These are phyloP conservation scores for Fusarium setosum DNA, from an alignment of 2,329 filamentous ascomycete species.

Conservation along the genomic window DNA sequence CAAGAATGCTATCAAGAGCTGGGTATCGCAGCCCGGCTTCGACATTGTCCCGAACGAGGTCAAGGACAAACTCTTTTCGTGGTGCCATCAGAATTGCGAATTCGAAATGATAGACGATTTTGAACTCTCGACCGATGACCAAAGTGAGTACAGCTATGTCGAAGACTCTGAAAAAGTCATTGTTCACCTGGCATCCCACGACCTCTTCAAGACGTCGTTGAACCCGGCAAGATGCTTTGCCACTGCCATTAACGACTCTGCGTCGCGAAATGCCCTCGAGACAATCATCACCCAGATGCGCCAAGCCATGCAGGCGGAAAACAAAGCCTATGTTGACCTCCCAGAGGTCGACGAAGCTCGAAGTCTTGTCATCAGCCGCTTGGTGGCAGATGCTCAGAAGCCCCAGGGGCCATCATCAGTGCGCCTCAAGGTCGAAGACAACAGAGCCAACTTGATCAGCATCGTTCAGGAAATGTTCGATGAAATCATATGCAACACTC, in stretches of 20 bases:
- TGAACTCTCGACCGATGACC: not conserved
- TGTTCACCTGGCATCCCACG: not conserved
- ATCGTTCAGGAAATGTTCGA: not conserved
- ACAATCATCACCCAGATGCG: not conserved
- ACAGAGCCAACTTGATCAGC: not conserved
- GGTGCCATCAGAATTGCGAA: slow-evolving; percentile 7
- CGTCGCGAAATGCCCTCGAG: not conserved
- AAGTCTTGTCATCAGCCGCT: too few relatives aligned
- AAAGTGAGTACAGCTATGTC: not conserved
- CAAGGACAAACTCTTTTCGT: slow-evolving; percentile 14
- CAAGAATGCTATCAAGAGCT: not conserved
- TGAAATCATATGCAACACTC: not conserved
- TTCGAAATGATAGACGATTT: not conserved
- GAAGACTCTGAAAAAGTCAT: too few relatives aligned
- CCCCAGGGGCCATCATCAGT: not conserved
- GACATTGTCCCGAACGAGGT: slow-evolving; percentile 4
- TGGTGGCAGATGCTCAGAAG: not conserved
- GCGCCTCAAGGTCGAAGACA: not conserved
- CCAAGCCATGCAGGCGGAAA: not conserved
- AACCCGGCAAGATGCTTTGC: not conserved
- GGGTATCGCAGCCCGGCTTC: not conserved
- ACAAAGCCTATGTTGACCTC: too few relatives aligned
- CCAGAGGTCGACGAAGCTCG: too few relatives aligned
- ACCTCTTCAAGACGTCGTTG: not conserved
- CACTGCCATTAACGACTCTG: not conserved